Evolutionary conservation across 1,139 yeast species (phyloP), one percentile per base, ranked within the genome.

Genomic region (Arxiozyma heterogenica): DNA sequence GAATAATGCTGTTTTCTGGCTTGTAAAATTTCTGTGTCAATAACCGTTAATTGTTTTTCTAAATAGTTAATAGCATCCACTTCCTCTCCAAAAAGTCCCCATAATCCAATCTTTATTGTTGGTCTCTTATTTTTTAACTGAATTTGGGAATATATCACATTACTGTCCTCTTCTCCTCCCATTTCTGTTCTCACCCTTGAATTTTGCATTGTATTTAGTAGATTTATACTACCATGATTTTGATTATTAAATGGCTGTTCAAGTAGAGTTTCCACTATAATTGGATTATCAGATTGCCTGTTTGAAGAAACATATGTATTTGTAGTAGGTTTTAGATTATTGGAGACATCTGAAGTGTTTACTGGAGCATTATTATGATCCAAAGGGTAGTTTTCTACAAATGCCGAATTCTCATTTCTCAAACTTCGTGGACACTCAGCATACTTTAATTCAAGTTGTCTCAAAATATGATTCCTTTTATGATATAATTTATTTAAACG

Each of bases 401-500:
- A 60, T 4, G 53, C 52, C 25, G 61, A 54, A 44, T 59, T 56
- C n/a, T 34, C 49, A 15, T 18, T 30, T 17, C 68, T 58, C 22
- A 64, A 52, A 17, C 59, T 59, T 17, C 60, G 59, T 8, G 71
- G 75, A 67, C 86, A 90, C 54, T 80, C 81, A 1, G 93, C 84
- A 91, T 96, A 91, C 55, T 80, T 79, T 15, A 76, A 74, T 68
- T 91, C 98, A 15, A 89, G 70, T 54, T 76, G 77, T 46, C 75
- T 68, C 20, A 90, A 64, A 1, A 86, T 71, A 22, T 67, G 61
- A 46, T 75, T 74, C 44, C 98, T 75, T 56, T 79, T 73, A 52
- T 77, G 79, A 67, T 85, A 86, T 38, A 93, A 71, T 44, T 70
- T 66, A 60, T 89, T 89, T 54, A 93, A 73, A 34, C 76, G 78